Evolutionary conservation across 2,329 filamentous ascomycete species (phyloP).

Genomic region (Fusarium musae): DNA sequence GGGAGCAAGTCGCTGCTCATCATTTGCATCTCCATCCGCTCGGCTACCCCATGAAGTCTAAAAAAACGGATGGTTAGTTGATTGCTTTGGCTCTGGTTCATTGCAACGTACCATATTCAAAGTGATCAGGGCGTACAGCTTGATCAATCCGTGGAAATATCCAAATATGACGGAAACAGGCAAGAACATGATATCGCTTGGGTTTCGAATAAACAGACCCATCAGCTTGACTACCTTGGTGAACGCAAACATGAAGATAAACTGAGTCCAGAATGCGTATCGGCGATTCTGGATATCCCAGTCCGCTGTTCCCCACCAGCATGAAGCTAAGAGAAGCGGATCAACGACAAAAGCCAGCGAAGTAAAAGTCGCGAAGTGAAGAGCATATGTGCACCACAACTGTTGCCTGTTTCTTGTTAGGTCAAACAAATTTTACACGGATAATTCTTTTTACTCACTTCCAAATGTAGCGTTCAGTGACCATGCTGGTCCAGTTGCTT

Average conservation of each 20-base stretch:
- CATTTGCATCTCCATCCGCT: constrained; percentile 88
- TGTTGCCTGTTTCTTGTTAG: constrained; percentile 72
- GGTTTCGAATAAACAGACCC: constrained; percentile 86
- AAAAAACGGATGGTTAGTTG: constrained; percentile 28
- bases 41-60: constrained; percentile 97
- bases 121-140: constrained; percentile 86
- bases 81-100: not conserved
- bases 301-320: constrained; percentile 73
- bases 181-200: constrained; percentile 81
- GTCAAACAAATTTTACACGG: not conserved
- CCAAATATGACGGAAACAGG: constrained; percentile 91
- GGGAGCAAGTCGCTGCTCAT: constrained; percentile 73
- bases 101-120: constrained; percentile 77
- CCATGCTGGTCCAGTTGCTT: constrained; percentile 92
- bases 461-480: constrained; percentile 86
- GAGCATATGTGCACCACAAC: constrained; percentile 91
- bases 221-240: constrained; percentile 93
- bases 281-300: constrained; percentile 66
- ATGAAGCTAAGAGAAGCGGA: constrained; percentile 74
- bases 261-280: constrained; percentile 69
- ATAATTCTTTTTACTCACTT: constrained; percentile 71
- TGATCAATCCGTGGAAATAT: constrained; percentile 92
- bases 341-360: constrained; percentile 87
- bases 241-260: constrained; percentile 80
- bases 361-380: constrained; percentile 92